These are phyloP conservation scores for Clonostachys rhizophaga DNA, from an alignment of 2,329 filamentous ascomycete genomes.

Conservation along the genomic window DNA sequence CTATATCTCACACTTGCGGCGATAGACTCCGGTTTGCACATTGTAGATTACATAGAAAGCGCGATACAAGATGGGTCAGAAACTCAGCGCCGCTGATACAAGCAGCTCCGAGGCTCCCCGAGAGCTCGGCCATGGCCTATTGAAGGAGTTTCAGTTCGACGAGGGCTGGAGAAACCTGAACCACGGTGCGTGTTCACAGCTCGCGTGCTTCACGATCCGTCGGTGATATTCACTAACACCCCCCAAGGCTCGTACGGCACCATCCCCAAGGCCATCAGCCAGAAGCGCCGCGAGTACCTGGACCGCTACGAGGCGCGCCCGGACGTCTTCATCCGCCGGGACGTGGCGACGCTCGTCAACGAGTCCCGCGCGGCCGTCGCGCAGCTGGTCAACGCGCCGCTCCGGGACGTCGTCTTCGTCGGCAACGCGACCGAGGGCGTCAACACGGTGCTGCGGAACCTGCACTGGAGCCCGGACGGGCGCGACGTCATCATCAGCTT, in stretches of 20 bases:
- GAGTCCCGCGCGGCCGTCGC: conserved; percentile 65
- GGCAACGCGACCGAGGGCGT: conserved; percentile 75
- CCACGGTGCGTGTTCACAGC: conserved; percentile 51
- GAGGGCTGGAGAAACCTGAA: conserved; percentile 70
- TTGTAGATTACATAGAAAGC: no score
- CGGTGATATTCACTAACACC: no score
- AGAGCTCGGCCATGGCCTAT: neutral
- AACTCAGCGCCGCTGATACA: no score
- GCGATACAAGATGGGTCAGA: no score
- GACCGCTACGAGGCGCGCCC: conserved; percentile 62
- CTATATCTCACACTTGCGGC: no score
- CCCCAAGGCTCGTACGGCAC: conserved; percentile 73
- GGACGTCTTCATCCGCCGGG: conserved; percentile 72
- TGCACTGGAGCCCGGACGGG: conserved; percentile 63
- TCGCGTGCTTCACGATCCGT: no score
- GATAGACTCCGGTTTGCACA: no score
- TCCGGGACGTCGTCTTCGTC: conserved; percentile 69
- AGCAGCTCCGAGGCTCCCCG: no score
- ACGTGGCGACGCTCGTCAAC: conserved; percentile 58
- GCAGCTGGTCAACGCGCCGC: conserved; percentile 58
- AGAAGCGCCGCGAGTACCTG: conserved; percentile 58
- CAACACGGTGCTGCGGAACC: conserved; percentile 74
- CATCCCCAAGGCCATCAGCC: conserved; percentile 58
- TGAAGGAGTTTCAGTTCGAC: conserved; percentile 63
- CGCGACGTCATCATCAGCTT: conserved; percentile 79